Evolutionary conservation across 2,329 filamentous ascomycete species (phyloP), one percentile per base, ranked within the genome.

Genomic region (Endothia cerciana): DNA sequence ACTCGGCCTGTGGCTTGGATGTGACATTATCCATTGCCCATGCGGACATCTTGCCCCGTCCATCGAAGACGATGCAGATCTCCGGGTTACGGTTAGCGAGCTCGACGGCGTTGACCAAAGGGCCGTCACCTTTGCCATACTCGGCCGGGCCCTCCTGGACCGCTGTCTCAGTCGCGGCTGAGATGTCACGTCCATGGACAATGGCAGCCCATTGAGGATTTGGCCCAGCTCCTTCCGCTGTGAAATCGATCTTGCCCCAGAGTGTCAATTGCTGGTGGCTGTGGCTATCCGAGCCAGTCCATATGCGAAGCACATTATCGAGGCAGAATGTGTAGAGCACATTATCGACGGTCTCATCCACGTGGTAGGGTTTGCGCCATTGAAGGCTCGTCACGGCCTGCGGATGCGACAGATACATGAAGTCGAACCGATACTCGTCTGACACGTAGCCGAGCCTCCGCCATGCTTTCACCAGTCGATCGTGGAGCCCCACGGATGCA

Each of bases 381-480:
- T 94, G 89, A 67, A 97, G 79, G 67, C 87, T 88, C 3, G 92
- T 94, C n/a, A 99, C 88, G 0, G 89, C 79, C 33, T 86, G 83
- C 1, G 93, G 92, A 75, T 99, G 95, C n/a, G 89, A 83, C 1
- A 99, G 87, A 77, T 98, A 98, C 36, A 89, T 89, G 72, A 97
- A 89, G 72, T 98, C 94, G 77, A 98, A 98, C 65, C 91, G 86
- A 47, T 93, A 90, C 71, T 96, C 91, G 65, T 93, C 90, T 0
- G 88, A 85, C 17, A 93, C 93, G 74, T 94, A 97, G 10, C 91
- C 91, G 30, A 97, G 81, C 62, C 94, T 87, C 69, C 93, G 88
- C 95, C 96, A 99, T 72, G 98, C 86, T 79, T 99, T 98, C 70
- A 97, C 89, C 25, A 98, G 80, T 61, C 90, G 85, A 76, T 98